These are phyloP conservation scores for Zasmidium cellare DNA, from an alignment of 2,329 filamentous ascomycete species.

Conservation along the genomic window DNA sequence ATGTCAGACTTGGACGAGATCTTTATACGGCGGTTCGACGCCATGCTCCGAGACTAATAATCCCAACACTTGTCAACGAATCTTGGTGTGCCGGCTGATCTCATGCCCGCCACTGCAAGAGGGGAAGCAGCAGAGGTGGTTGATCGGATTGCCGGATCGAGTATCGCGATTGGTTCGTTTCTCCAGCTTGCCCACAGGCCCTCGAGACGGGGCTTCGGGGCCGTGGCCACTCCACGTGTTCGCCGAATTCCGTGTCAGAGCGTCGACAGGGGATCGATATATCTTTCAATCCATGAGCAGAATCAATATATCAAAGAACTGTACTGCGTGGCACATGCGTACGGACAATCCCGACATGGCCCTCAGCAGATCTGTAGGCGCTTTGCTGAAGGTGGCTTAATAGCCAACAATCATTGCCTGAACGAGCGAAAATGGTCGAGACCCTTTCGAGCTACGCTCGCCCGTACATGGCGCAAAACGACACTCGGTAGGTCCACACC, in stretches of 20 bases:
- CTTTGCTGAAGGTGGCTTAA: no score
- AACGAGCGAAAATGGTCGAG: no score
- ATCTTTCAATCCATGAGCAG: no score
- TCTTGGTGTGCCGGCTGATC: neutral
- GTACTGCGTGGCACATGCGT: no score
- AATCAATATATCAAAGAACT: no score
- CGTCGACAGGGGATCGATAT: neutral
- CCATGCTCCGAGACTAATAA: conserved; percentile 13
- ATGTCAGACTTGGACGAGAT: conserved; percentile 42
- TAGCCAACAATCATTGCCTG: no score
- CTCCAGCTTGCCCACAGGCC: neutral
- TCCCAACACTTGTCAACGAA: neutral
- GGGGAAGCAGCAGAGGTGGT: neutral
- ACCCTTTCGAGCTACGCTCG: no score
- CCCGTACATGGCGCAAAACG: no score
- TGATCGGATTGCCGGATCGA: neutral
- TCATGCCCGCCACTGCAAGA: neutral
- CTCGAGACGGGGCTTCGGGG: neutral
- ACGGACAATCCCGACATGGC: no score
- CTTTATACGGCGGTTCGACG: conserved; percentile 25
- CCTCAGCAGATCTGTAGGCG: no score
- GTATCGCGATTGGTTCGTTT: neutral
- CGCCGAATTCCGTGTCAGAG: neutral
- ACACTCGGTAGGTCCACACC: no score
- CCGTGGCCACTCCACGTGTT: neutral